Conservation (phyloP, 768 basidiomycete species). For the Phanerochaete carnosa region DNA sequence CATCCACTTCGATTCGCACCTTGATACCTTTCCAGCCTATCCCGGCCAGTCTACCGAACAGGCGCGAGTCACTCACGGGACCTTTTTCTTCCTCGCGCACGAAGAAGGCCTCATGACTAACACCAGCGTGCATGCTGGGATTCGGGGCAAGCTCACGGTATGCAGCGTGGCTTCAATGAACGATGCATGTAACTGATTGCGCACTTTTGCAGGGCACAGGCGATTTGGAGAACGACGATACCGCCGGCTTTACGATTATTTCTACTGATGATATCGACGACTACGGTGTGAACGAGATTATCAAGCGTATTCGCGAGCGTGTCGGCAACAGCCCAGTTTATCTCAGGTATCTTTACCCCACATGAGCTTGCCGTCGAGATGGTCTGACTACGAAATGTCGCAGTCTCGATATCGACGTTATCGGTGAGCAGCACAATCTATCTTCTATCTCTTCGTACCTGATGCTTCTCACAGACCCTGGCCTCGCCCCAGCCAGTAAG, state of each 20-base stretch:
- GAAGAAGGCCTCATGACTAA: slow-evolving; percentile 76
- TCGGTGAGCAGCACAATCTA: slow-evolving; percentile 42
- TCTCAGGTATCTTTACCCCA: slow-evolving; percentile 40
- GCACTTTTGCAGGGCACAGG: slow-evolving; percentile 41
- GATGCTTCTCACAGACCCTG: slow-evolving; percentile 52
- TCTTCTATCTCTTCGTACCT: background rate
- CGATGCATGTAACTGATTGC: background rate
- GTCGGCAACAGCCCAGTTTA: slow-evolving; percentile 78
- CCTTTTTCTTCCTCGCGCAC: slow-evolving; percentile 79
- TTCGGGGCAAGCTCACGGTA: slow-evolving; percentile 70
- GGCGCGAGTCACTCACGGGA: slow-evolving; percentile 77
- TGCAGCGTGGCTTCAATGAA: slow-evolving; percentile 12
- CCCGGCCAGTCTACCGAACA: slow-evolving; percentile 47
- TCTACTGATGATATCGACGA: slow-evolving; percentile 84
- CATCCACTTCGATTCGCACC: slow-evolving; percentile 80
- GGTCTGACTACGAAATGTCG: background rate
- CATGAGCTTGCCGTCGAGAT: background rate
- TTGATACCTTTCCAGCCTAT: slow-evolving; percentile 58
- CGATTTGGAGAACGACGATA: slow-evolving; percentile 66
- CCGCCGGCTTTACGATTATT: slow-evolving; percentile 77
- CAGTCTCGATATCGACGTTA: slow-evolving; percentile 80
- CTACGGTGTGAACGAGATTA: slow-evolving; percentile 65
- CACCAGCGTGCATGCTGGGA: slow-evolving; percentile 79
- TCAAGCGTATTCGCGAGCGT: slow-evolving; percentile 64
- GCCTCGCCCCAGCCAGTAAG: slow-evolving; percentile 75